Evolutionary conservation across 1,284 basidiomycete genomes (phyloP), one percentile per base, ranked within the genome.

Genomic region (Apiotrichum akiyoshidainum): DNA sequence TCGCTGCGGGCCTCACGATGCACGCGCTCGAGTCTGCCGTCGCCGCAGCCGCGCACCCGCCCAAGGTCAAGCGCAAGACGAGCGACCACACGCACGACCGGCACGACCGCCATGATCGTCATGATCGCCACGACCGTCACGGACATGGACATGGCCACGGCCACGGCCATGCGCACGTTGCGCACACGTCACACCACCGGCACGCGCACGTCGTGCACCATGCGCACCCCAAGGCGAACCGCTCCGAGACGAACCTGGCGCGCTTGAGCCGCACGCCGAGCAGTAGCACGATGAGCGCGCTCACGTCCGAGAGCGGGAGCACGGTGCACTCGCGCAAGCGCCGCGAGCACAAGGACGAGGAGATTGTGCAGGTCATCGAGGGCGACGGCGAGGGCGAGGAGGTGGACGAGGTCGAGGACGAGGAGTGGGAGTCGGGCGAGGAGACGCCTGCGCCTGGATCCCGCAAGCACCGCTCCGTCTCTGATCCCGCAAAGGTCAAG

Each of bases 1-100:
- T 72, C 46, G 65, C 63, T 0, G 71, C 73, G 16, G 74, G 73
- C 9, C 54, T 76, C 34, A 63, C 70, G 10, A 76, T 76, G 74
- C 67, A 72, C 44, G 63, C 63, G 2, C 54, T 76, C 41, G 72
- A 72, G 17, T 55, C 54, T 2, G 53, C 47, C 5, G 49, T 34
- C 11, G 53, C 34, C 10, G 40, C 37, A 3, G 40, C 39, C 41
- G 51, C 49, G 17, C 44, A 58, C 17, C 40, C 60, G 53, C 47
- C 53, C 31, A 61, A 59, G 49, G 31, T 56, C n/a, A 68, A 66
- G 55, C 64, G 66, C 57, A 66, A 65, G 58, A 55, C 60, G 12
- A 40, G 39, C 40, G 60, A 61, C 16, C 58, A 47, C 40, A n/a
- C n/a, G n/a, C n/a, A n/a, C n/a, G n/a, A n/a, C n/a, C n/a, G n/a